Conservation (phyloP, 2,329 filamentous ascomycete species). For the Lasiodiplodia citricola region DNA sequence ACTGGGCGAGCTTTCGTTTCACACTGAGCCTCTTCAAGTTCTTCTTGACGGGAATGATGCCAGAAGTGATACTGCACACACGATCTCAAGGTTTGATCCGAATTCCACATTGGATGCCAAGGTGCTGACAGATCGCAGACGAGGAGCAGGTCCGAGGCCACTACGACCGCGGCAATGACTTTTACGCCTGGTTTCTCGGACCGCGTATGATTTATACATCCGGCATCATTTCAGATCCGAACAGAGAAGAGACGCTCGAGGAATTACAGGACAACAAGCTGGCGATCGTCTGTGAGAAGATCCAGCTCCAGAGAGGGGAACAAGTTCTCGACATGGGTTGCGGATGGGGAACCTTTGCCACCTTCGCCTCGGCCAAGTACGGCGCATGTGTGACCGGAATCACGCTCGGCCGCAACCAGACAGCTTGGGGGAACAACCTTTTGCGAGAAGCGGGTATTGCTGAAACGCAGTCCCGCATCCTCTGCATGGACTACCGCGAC, state of each 20-base stretch:
- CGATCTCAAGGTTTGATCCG: constrained; percentile 72
- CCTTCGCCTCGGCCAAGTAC: constrained; percentile 91
- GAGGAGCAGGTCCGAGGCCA: constrained; percentile 98
- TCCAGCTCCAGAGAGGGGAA: constrained; percentile 80
- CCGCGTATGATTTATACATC: constrained; percentile 99
- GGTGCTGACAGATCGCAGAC: constrained; percentile 57
- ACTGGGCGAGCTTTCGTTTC: constrained; percentile 95
- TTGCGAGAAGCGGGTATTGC: constrained; percentile 80
- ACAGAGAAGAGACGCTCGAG: constrained; percentile 87
- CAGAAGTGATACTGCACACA: constrained; percentile 91
- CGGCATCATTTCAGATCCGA: constrained; percentile 87
- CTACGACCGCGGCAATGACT: constrained; percentile 97
- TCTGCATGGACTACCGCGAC: constrained; percentile 98
- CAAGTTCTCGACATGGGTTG: constrained; percentile 92
- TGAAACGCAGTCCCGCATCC: constrained; percentile 86
- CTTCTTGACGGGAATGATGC: constrained; percentile 85
- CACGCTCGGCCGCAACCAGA: constrained; percentile 95
- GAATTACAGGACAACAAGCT: constrained; percentile 98
- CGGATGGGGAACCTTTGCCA: constrained; percentile 95
- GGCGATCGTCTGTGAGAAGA: constrained; percentile 94
- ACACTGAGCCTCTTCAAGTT: constrained; percentile 84
- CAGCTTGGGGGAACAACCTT: constrained; percentile 92
- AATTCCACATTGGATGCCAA: not conserved
- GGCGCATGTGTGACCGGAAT: constrained; percentile 85
- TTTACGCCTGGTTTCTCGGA: constrained; percentile 98